A percentile compares a stretch with the other conserved stretches of the same genome.
phyloP scores from a whole-genome alignment of 768 basidiomycete genomes.

The Collybia sp. region DNA sequence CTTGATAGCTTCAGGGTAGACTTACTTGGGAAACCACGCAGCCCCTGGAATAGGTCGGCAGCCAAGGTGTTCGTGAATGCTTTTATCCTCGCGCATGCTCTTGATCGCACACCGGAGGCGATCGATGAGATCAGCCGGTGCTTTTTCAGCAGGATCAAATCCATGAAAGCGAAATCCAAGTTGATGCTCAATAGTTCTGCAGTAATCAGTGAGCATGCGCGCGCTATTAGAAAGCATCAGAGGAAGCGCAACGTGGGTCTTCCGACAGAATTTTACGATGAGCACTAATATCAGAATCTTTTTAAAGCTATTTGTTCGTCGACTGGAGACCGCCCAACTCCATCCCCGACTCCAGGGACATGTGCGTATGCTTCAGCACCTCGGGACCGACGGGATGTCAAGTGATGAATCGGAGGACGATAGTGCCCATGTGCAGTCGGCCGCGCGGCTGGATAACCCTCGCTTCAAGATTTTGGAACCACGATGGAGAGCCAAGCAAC shows the following conservation, averaged over 20 bases:
- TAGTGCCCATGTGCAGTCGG: neutral
- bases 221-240: neutral
- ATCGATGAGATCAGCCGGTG: neutral
- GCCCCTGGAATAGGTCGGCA: slow-evolving; percentile 4
- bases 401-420: slow-evolving; percentile 16
- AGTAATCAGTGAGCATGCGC: neutral
- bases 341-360: slow-evolving; percentile 8
- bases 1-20: slow-evolving; percentile 1
- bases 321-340: slow-evolving; percentile 3
- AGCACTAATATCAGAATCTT: no score
- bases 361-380: slow-evolving; percentile 10
- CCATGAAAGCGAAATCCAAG: neutral
- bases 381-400: slow-evolving; percentile 19
- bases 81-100: neutral
- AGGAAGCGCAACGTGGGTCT: no score
- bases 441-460: neutral
- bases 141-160: slow-evolving; percentile 2
- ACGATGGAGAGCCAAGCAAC: slow-evolving; percentile 8
- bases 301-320: slow-evolving; percentile 1
- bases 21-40: slow-evolving; percentile 1
- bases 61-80: neutral
- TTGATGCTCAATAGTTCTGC: neutral
- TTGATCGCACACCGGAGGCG: neutral
- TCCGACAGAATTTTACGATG: no score
- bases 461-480: slow-evolving; percentile 7